Evolutionary conservation across 148 eudicot species (phyloP), one percentile per base, ranked within the genome.

Genomic region (Polygonum maritimum): DNA sequence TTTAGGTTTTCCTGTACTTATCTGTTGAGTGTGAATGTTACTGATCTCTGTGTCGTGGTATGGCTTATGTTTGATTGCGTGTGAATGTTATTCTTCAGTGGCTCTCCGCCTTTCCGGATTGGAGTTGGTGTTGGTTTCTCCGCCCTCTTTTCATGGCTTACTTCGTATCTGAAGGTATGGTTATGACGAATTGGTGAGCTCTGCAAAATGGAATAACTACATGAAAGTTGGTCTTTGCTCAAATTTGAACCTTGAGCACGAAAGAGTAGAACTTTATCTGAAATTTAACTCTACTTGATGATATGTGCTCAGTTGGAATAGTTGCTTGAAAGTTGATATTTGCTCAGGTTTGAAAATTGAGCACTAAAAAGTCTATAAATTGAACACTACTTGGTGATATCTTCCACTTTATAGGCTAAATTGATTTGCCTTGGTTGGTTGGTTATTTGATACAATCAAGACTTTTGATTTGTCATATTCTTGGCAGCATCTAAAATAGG

Each of bases 51-150:
- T 26, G 31, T 26, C 52, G 49, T 0, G 40, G 1, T 26, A 26
- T 26, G 1, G 31, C 31, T 26, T 26, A 26, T 26, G 31, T 26
- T 26, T 26, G 31, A 26, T 21, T 48, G 18, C 9, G 22, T 35
- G 2, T 74, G 39, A 13, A 55, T 77, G 69, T 77, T 40, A 3
- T 77, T 65, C 47, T 82, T 11, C 78, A 93, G 98, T 65, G 97
- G 97, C 63, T 91, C 98, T 48, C 98, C 94, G 71, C 84, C 91
- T 75, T 91, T 94, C 77, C 91, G 58, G 31, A 26, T 26, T 26
- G 31, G 31, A 26, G 31, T 26, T 26, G 31, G 31, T 26, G 31
- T 26, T 26, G 31, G 31, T 26, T 26, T 26, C 31, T 26, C 31
- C 31, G 31, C 31, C 31, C 31, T 26, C 31, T 26, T 26, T 26